phyloP scores from a whole-genome alignment of 1,139 yeast genomes.

The Debaryomycetaceae sp. region DNA sequence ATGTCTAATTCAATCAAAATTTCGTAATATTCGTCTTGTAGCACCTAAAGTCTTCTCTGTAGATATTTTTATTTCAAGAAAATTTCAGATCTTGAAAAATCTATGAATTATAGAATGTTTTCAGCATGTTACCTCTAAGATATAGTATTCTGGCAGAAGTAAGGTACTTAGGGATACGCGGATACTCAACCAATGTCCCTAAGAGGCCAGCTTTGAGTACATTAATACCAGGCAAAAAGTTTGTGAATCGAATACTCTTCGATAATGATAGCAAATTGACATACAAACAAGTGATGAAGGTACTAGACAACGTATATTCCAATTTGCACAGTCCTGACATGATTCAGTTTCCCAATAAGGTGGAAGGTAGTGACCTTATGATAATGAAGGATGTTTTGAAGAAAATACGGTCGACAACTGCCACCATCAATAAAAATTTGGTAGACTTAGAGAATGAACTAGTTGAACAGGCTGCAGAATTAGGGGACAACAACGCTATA shows the following conservation, averaged over 20 bases:
- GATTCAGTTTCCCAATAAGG: slow-evolving; percentile 40
- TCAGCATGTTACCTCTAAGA: background rate
- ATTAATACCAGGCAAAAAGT: slow-evolving; percentile 57
- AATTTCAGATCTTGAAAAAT: too few relatives aligned
- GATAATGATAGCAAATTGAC: slow-evolving; percentile 61
- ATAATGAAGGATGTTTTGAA: slow-evolving; percentile 64
- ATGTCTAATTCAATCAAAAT: background rate
- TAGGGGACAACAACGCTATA: slow-evolving; percentile 80
- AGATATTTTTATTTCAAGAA: too few relatives aligned
- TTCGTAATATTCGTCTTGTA: background rate
- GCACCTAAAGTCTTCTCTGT: background rate
- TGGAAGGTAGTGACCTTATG: slow-evolving; percentile 59
- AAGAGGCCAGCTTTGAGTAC: slow-evolving; percentile 43
- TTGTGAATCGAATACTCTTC: slow-evolving; percentile 57
- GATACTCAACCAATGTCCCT: background rate
- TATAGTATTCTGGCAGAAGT: background rate
- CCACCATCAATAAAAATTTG: slow-evolving; percentile 52
- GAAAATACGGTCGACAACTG: slow-evolving; percentile 58
- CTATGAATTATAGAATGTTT: too few relatives aligned
- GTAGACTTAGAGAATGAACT: slow-evolving; percentile 64
- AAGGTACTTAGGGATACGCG: background rate
- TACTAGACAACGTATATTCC: slow-evolving; percentile 48
- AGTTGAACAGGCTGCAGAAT: slow-evolving; percentile 77
- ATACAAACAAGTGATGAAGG: slow-evolving; percentile 51
- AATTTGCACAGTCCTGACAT: slow-evolving; percentile 34